Evolutionary conservation across 495 filamentous ascomycete species (phyloP), one percentile per base, ranked within the genome.

Genomic region (Chaetomidium leptoderma): DNA sequence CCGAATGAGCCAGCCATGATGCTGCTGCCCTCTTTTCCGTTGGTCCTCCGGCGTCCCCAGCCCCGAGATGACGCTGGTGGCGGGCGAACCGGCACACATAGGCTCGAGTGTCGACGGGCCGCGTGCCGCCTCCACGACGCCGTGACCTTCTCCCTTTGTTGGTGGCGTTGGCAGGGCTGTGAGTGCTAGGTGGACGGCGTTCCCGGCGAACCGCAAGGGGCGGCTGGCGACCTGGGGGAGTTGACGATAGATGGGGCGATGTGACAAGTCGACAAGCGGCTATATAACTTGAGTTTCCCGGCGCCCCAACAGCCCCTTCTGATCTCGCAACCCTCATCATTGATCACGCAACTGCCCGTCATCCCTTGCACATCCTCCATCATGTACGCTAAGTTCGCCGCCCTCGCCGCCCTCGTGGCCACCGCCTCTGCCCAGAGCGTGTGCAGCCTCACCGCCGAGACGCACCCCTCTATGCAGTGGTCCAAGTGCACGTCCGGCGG

Each of bases 401-500:
- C 66, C 48, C 62, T 70, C 49, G 70, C 75, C 45, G 73, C 74
- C 71, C 67, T 81, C 33, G 65, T 78, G 62, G 72, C 72, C 57
- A 45, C 68, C 33, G 74, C 72, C 58, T 56, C 67, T 24, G 76
- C 73, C 59, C 85, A 88, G 72, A 74, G 83, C 67, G 77, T 75
- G 49, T 83, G 83, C 70, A 79, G 71, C n/a, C 57, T 76, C 62
- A 75, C 73, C 21, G 50, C 77, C 10, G 85, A 87, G 71, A 78
- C 71, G 17, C 82, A 84, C 62, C 84, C 84, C 39, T 67, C 75
- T 53, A 62, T 86, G 57, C 73, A 61, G 64, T 85, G 82, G 83
- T 72, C 78, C 61, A 79, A 75, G 53, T 86, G 83, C 70, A 74
- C 74, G 21, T 63, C 69, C 48, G 65, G 67, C 36, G 82, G 82